These are phyloP conservation scores for Acer yangbiense DNA, from an alignment of 345 rosid species.

Conservation along the genomic window DNA sequence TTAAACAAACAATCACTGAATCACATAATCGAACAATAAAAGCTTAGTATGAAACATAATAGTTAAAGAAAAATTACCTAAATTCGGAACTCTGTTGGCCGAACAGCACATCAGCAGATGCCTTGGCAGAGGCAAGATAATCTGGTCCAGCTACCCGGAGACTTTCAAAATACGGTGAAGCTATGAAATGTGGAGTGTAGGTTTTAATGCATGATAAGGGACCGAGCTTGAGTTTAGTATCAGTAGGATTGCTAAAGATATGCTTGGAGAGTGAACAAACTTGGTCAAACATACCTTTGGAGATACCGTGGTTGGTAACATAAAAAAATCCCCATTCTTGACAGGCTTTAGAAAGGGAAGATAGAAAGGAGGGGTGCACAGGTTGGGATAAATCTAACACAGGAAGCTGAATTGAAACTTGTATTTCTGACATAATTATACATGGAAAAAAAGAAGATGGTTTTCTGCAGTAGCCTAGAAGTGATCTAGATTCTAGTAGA, in stretches of 20 bases:
- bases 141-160: slow-evolving; percentile 68
- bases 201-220: slow-evolving; percentile 47
- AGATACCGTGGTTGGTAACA: slow-evolving; percentile 69
- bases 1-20: slow-evolving; percentile 10
- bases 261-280: slow-evolving; percentile 40
- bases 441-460: not conserved
- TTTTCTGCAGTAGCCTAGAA: slow-evolving; percentile 15
- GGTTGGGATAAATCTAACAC: slow-evolving; percentile 66
- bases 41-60: not conserved
- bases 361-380: slow-evolving; percentile 32
- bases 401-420: slow-evolving; percentile 53
- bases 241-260: slow-evolving; percentile 52
- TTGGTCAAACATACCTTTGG: slow-evolving; percentile 42
- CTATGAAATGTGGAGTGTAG: slow-evolving; percentile 73
- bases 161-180: slow-evolving; percentile 84
- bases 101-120: slow-evolving; percentile 52
- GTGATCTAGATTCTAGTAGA: slow-evolving; percentile 7
- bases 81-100: slow-evolving; percentile 44
- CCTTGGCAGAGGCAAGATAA: slow-evolving; percentile 57
- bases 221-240: slow-evolving; percentile 67
- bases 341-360: slow-evolving; percentile 64
- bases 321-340: slow-evolving; percentile 75
- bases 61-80: slow-evolving; percentile 38
- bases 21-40: slow-evolving; percentile 14
- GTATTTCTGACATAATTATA: slow-evolving; percentile 44